These are phyloP conservation scores for Fusarium oligoseptatum DNA, from an alignment of 2,329 filamentous ascomycete species.

Conservation along the genomic window DNA sequence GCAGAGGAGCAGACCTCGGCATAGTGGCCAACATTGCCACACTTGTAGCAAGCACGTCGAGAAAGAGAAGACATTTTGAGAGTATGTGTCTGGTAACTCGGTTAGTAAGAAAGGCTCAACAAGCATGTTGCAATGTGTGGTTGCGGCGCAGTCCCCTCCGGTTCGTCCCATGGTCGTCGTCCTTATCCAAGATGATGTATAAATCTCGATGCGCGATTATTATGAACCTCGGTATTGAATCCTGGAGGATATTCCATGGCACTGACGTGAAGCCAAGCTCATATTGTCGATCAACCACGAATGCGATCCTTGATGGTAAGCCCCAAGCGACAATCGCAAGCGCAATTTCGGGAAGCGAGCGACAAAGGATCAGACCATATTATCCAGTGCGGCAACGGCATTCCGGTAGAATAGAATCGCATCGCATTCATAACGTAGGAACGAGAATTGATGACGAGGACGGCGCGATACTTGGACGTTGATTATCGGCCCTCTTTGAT, in stretches of 20 bases:
- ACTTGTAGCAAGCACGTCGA: conserved; percentile 86
- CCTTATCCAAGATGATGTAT: not conserved
- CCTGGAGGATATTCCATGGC: not conserved
- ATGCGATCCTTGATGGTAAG: not conserved
- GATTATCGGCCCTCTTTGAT: conserved; percentile 3
- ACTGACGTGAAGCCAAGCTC: not conserved
- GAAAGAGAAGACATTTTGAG: conserved; percentile 81
- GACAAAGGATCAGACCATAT: not conserved
- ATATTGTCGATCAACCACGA: not conserved
- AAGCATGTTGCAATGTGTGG: not conserved
- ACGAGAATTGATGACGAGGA: not conserved
- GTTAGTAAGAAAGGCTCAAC: conserved; percentile 20
- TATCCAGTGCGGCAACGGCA: not conserved
- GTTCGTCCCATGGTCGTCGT: not conserved
- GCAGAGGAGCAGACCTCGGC: conserved; percentile 96
- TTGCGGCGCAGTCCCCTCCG: conserved; percentile 8
- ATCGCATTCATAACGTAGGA: not conserved
- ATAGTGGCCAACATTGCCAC: conserved; percentile 85
- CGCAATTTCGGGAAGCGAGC: not conserved
- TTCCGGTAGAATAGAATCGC: not conserved
- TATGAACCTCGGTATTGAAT: not conserved
- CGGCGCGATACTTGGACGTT: not conserved
- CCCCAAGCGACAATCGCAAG: not conserved
- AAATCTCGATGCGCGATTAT: conserved; percentile 2
- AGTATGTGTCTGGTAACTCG: conserved; percentile 22